Conservation (phyloP, 768 basidiomycete species). For the Boletus fagicola region DNA sequence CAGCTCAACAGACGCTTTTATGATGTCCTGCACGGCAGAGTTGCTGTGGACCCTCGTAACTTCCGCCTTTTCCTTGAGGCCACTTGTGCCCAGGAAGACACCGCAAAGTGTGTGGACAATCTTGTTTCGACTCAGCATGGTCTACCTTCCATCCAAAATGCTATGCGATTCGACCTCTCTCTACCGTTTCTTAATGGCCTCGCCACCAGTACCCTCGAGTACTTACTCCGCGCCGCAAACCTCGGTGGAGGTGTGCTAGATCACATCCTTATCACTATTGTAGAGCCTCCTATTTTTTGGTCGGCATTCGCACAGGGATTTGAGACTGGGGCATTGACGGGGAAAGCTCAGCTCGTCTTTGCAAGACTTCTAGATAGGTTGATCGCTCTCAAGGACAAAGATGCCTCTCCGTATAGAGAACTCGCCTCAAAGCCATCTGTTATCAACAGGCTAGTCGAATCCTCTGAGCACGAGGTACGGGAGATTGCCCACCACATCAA, state of each 20-base stretch:
- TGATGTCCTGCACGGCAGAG: conserved; percentile 33
- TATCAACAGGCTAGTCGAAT: conserved; percentile 27
- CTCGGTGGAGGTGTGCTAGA: conserved; percentile 46
- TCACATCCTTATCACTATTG: conserved; percentile 42
- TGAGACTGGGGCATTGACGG: conserved; percentile 29
- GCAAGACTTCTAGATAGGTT: conserved; percentile 52
- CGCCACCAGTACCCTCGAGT: conserved; percentile 38
- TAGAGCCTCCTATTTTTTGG: conserved; percentile 58
- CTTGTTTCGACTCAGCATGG: conserved; percentile 39
- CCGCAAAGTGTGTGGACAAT: conserved; percentile 36
- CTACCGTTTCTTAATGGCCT: conserved; percentile 43
- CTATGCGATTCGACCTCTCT: conserved; percentile 43
- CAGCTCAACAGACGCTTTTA: conserved; percentile 39
- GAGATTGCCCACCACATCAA: conserved; percentile 43
- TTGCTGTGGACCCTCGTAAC: conserved; percentile 21
- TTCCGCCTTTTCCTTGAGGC: conserved; percentile 46
- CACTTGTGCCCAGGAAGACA: conserved; percentile 40
- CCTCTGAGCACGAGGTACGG: conserved; percentile 26
- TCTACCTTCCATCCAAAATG: conserved; percentile 38
- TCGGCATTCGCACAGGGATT: conserved; percentile 35
- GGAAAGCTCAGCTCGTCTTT: conserved; percentile 41
- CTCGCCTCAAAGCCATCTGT: conserved; percentile 36
- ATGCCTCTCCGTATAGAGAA: conserved; percentile 38
- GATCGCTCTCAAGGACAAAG: conserved; percentile 36
- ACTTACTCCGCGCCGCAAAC: conserved; percentile 38